Evolutionary conservation across 1,139 yeast species (phyloP), one percentile per base, ranked within the genome.

Genomic region (Debaryomyces subglobosus): DNA sequence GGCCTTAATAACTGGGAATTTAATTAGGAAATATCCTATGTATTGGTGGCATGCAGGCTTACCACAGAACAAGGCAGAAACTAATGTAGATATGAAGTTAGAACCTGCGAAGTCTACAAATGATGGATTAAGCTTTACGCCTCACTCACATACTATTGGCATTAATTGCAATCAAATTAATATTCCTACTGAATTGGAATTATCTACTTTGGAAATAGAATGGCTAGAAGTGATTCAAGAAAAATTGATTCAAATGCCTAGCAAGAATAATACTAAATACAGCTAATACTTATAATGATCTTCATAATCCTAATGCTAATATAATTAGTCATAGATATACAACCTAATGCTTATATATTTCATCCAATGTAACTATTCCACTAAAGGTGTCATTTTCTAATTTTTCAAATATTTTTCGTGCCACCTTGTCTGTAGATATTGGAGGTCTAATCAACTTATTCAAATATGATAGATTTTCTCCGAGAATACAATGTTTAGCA

Each of bases 371-470:
- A 2, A 88, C 81, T 4, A 85, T 80, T 0, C 94, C 95, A 18
- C 65, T 68, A 53, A 81, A 78, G 1, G 63, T 64, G 0, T 64
- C 62, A 48, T 83, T 82, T 16, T 75, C 75, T 34, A 89, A 67
- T 38, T 81, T 82, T 41, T 82, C 79, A 27, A 84, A 71, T 2
- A 85, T 71, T 41, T 81, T 80, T 43, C 69, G 62, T 0, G 94
- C 89, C 2, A 90, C 96, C 38, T 77, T 72, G 53, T 85, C 88
- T 0, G 90, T 87, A 1, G 89, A 77, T 2, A 88, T 71, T 0
- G 87, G 72, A 0, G 94, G 94, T 53, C 89, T 74, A 0, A 85
- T 67, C 43, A 82, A 47, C 1, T 74, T 71, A 55, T 80, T 80
- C n/a, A 82, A 53, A 46, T 64, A 63, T 4, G 59, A 51, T 7